Evolutionary conservation across 164 flowering plant species (phyloP), one percentile per base, ranked within the genome.

Genomic region (Amborella trichopoda): DNA sequence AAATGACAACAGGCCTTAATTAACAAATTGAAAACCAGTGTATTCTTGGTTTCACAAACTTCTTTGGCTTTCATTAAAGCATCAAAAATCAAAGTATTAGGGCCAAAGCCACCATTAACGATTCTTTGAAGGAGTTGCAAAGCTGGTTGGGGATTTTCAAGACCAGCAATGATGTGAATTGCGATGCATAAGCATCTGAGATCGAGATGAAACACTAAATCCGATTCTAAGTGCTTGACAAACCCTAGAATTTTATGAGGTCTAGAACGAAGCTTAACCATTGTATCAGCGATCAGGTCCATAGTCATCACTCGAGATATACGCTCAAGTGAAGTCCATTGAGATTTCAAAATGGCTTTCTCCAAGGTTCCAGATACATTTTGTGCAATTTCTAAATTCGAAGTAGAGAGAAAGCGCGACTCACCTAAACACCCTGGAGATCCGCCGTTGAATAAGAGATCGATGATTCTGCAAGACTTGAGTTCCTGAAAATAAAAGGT

Each of bases 291-390:
- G 38, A 75, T 61, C 24, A 61, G 19, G 26, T 60, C 19, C 28
- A 76, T 63, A 25, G 69, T 47, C 14, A 77, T 42, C 13, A 52
- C 38, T 17, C 62, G 46, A 17, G 58, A 44, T 17, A 72, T 13
- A 17, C 67, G 75, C 64, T 71, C 36, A 74, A 76, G 65, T n/a
- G 67, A 70, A 61, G 73, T 68, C 80, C 86, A 72, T 66, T 70
- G 67, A 61, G 85, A 77, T 38, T 74, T 53, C 8, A 46, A 28
- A 42, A 71, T 50, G 14, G 57, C 44, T 50, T 46, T 46, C 16
- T 51, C 30, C n/a, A 58, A n/a, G 40, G n/a, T n/a, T n/a, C n/a
- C n/a, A n/a, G n/a, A n/a, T n/a, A n/a, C n/a, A n/a, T n/a, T n/a
- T n/a, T n/a, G n/a, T n/a, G n/a, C n/a, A n/a, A n/a, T n/a, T n/a